These are phyloP conservation scores for Lichtheimia hyalospora DNA, from an alignment of 371 early-diverging fungal species.

Conservation along the genomic window DNA sequence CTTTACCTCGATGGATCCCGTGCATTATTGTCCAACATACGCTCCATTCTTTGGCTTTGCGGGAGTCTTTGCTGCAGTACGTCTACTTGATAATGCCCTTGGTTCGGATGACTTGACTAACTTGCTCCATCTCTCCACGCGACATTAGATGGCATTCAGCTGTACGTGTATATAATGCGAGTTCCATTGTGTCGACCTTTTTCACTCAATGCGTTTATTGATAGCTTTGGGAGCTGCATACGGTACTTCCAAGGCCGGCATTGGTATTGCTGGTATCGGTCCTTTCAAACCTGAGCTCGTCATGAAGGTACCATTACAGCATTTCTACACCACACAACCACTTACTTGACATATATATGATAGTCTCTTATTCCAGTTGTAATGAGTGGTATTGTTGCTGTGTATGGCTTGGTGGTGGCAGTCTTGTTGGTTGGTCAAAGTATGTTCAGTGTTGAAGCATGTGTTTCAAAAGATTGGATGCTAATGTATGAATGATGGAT, in stretches of 20 bases:
- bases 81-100: neutral
- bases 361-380: slow-evolving; percentile 83
- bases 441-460: slow-evolving; percentile 35
- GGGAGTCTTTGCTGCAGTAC: slow-evolving; percentile 50
- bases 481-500: neutral
- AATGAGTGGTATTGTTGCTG: slow-evolving; percentile 94
- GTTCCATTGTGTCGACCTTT: slow-evolving; percentile 4
- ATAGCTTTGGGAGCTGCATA: slow-evolving; percentile 90
- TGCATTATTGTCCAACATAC: slow-evolving; percentile 47
- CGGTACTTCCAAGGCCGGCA: slow-evolving; percentile 91
- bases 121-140: neutral
- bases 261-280: slow-evolving; percentile 88
- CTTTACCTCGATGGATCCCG: slow-evolving; percentile 23
- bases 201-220: neutral
- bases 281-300: slow-evolving; percentile 87
- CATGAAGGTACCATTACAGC: slow-evolving; percentile 58
- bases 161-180: slow-evolving; percentile 67
- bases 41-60: slow-evolving; percentile 54
- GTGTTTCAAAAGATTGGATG: neutral
- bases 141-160: slow-evolving; percentile 78
- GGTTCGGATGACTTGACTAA: neutral
- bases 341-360: neutral
- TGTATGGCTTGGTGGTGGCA: slow-evolving; percentile 88
- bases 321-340: neutral
- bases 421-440: slow-evolving; percentile 79